Percentiles rank a stretch among this genome's conserved stretches.
phyloP scores from a whole-genome alignment of 2,329 filamentous ascomycete genomes.

The Ophiostoma tasmaniense region DNA sequence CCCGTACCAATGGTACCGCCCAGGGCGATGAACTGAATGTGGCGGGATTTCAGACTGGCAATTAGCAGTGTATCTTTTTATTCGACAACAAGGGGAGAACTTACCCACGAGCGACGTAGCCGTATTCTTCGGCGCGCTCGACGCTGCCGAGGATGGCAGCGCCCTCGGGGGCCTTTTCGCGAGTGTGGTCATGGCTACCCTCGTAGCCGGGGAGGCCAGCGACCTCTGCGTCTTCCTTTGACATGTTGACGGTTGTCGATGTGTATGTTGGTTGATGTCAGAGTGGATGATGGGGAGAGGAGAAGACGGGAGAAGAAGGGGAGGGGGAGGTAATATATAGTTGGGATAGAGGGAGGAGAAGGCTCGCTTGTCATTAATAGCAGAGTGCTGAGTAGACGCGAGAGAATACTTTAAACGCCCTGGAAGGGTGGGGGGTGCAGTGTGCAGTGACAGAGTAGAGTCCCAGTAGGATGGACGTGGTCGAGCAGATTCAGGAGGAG shows the following conservation, averaged over 20 bases:
- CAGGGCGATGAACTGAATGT: constrained; percentile 41
- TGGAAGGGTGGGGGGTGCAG: not conserved
- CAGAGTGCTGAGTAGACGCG: not conserved
- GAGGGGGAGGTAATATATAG: not conserved
- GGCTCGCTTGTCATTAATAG: not conserved
- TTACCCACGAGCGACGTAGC: constrained; percentile 20
- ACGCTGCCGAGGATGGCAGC: constrained; percentile 14
- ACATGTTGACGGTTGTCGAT: constrained; percentile 12
- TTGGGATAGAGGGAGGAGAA: not conserved
- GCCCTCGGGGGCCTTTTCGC: constrained; percentile 1
- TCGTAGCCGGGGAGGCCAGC: constrained; percentile 16
- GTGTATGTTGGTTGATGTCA: not conserved
- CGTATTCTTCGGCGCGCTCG: constrained; percentile 18
- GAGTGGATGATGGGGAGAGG: not conserved
- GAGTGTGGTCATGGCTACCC: constrained; percentile 5
- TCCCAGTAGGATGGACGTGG: not conserved
- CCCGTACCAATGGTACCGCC: constrained; percentile 42
- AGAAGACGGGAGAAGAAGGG: not conserved
- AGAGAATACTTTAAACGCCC: not conserved
- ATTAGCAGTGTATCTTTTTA: not conserved
- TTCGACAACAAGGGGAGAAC: not conserved
- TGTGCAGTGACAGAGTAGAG: not conserved
- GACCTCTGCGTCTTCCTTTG: constrained; percentile 18
- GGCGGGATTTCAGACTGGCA: constrained; percentile 33
- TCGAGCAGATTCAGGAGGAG: not conserved